Evolutionary conservation across 2,329 filamentous ascomycete genomes (phyloP).

Genomic region (Cercospora canescens): DNA sequence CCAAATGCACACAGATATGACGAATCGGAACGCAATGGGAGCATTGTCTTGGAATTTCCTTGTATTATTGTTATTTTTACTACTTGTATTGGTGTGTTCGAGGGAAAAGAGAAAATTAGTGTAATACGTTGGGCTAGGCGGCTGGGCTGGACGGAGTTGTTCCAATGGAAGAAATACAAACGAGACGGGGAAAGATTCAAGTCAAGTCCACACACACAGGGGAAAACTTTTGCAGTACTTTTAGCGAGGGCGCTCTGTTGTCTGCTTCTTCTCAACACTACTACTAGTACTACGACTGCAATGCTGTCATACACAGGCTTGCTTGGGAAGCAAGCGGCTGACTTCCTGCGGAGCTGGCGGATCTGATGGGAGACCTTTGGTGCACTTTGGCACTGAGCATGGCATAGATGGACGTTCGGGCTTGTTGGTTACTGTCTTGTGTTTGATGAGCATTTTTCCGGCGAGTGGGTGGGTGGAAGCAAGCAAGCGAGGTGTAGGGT

Average conservation of each 20-base stretch:
- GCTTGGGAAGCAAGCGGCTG: no score
- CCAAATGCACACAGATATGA: not conserved
- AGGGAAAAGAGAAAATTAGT: not conserved
- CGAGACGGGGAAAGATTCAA: not conserved
- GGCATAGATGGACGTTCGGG: no score
- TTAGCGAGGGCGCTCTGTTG: constrained; percentile 8
- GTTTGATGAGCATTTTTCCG: no score
- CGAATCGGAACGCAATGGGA: not conserved
- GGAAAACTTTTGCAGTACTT: constrained; percentile 2
- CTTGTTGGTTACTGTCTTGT: no score
- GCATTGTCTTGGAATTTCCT: not conserved
- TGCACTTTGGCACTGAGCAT: no score
- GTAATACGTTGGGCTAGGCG: not conserved
- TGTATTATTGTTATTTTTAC: not conserved
- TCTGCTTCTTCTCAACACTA: not conserved
- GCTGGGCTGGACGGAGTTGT: not conserved
- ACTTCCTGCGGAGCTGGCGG: no score
- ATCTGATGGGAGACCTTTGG: no score
- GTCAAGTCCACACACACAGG: not conserved
- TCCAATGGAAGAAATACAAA: not conserved
- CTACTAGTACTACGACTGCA: not conserved
- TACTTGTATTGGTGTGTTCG: not conserved
- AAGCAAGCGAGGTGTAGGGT: no score
- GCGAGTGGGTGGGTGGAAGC: no score
- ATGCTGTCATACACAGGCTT: not conserved